These are phyloP conservation scores for Zea mays DNA, from an alignment of 176 grass and related monocot species.

Conservation along the genomic window DNA sequence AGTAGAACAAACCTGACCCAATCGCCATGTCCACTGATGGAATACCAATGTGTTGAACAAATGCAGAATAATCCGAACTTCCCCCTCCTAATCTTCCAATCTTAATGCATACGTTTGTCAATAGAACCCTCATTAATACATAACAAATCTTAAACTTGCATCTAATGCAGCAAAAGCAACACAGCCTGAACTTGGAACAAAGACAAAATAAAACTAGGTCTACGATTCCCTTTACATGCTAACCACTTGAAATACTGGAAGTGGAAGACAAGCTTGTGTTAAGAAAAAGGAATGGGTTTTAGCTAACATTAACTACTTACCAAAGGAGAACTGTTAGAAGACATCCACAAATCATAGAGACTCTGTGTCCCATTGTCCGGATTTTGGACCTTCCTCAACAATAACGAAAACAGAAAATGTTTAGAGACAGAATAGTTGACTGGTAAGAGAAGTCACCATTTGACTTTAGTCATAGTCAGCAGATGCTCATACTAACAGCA, in stretches of 20 bases:
- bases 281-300: conserved; percentile 14
- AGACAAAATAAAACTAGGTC: not conserved
- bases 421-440: not conserved
- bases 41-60: conserved; percentile 86
- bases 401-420: conserved; percentile 25
- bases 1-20: conserved; percentile 59
- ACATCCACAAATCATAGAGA: conserved; percentile 70
- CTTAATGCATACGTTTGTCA: conserved; percentile 42
- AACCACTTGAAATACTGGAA: conserved; percentile 18
- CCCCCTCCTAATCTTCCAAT: conserved; percentile 87
- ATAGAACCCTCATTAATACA: conserved; percentile 20
- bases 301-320: conserved; percentile 47
- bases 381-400: conserved; percentile 67
- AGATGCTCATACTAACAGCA: conserved; percentile 12
- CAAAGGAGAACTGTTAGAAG: conserved; percentile 45
- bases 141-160: conserved; percentile 25
- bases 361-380: conserved; percentile 71
- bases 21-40: conserved; percentile 73
- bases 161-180: conserved; percentile 20
- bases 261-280: conserved; percentile 4
- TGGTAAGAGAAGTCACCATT: not conserved
- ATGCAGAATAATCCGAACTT: conserved; percentile 77
- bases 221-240: not conserved
- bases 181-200: not conserved
- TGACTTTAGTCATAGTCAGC: not conserved